These are phyloP conservation scores for Diaporthe citrichinensis DNA, from an alignment of 2,329 filamentous ascomycete genomes.

Conservation along the genomic window DNA sequence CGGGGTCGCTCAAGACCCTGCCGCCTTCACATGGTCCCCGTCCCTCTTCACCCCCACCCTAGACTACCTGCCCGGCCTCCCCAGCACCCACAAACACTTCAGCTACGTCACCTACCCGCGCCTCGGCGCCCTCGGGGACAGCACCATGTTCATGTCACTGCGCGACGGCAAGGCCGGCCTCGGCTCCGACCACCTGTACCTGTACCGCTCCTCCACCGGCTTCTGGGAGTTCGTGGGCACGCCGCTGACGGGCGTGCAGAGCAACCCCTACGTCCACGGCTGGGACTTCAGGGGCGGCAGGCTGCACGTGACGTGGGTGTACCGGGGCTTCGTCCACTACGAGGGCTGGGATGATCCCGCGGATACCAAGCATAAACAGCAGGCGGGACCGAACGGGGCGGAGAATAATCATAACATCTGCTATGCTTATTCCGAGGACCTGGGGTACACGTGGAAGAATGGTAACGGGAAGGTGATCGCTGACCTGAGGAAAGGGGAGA, in stretches of 20 bases:
- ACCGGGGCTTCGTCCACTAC: conserved; percentile 62
- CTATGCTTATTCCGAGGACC: conserved; percentile 62
- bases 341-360: conserved; percentile 57
- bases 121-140: conserved; percentile 55
- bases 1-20: conserved; percentile 51
- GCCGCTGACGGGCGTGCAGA: conserved; percentile 59
- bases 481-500: conserved; percentile 51
- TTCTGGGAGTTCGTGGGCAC: conserved; percentile 57
- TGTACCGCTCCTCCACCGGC: conserved; percentile 55
- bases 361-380: conserved; percentile 58
- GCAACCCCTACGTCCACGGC: conserved; percentile 67
- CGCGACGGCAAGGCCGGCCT: conserved; percentile 65
- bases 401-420: conserved; percentile 66
- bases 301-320: conserved; percentile 64
- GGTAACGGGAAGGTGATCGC: conserved; percentile 54
- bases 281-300: conserved; percentile 53
- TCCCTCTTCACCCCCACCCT: conserved; percentile 55
- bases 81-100: conserved; percentile 48
- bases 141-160: conserved; percentile 62
- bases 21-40: conserved; percentile 50
- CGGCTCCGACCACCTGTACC: conserved; percentile 63
- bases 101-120: conserved; percentile 64
- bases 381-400: conserved; percentile 58
- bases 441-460: conserved; percentile 60
- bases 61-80: conserved; percentile 53